Base-by-base conservation (phyloP, 2,329 filamentous ascomycete species). In the Neonectria sp. region DNA sequence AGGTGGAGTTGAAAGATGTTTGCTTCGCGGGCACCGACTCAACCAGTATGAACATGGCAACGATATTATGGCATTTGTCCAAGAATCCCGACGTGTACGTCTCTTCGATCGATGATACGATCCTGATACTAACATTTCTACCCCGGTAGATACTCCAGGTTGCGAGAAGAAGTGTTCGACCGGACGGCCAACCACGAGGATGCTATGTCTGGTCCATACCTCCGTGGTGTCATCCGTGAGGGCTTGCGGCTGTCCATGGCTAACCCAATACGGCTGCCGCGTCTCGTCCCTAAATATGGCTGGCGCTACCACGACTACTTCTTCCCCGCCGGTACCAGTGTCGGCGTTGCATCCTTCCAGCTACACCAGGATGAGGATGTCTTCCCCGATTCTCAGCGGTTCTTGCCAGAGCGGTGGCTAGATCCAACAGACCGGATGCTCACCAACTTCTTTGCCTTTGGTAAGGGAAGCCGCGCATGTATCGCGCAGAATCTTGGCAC, bases 1-100 rank as follows among this genome's bases (percentile, higher is more conserved):
- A 80, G 48, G 82, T 84, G 1, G 86, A 89, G 69, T 83, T 85
- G 68, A 87, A 88, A 70, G 87, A 88, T 70, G 74, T 89, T 3
- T 82, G 86, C 29, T 89, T 88, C 74, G 86, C 86, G 1, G 86
- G 86, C 1, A 86, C 86, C 0, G 86, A 89, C 72, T 84, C 84
- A 0, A 87, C 84, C 3, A 84, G 83, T 17, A 86, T 86, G 79
- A 88, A 85, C 65, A 75, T 87, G 24, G 82, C 83, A 6, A 86
- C 82, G 1, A 81, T 87, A 2, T 78, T 83, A 48, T 86, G 83
- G 78, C 77, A 82, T 65, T 71, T 88, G 29, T 78, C 80, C 3
- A 79, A 83, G 55, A 73, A 82, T 58, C 84, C 84, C 3, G 75
- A 81, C 4, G 78, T 79, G 80, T 83, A 75, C 70, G 25, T 63